Base-by-base conservation (phyloP, 371 early-diverging fungal species). In the Apophysomyces ossiformis region DNA sequence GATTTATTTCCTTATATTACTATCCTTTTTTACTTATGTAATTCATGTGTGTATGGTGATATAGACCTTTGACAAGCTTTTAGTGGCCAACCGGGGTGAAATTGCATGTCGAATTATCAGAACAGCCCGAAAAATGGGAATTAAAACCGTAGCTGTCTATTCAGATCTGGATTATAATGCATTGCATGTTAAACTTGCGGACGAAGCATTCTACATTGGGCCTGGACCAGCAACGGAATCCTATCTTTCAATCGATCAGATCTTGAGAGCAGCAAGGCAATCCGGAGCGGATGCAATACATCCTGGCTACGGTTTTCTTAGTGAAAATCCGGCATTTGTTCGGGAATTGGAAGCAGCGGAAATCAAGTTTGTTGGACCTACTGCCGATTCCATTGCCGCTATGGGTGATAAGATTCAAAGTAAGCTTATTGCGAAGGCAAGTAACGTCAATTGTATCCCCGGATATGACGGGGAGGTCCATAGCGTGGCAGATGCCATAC, bases 391-490 rank as follows among this genome's bases (percentile, higher is more conserved):
- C 5, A 96, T 97, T 79, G 88, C 88, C 6, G 89, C 89, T 44
- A 96, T 97, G 90, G 98, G 98, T 41, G 96, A 96, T 79, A 96
- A 97, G 84, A 93, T 95, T 65, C 83, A 87, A 37, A 74, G 78
- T 64, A 93, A 91, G 70, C 75, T 84, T 26, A 82, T 90, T 45
- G 92, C 93, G 15, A 79, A 81, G 59, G 81, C 85, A 13, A 91
- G 92, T 57, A 84, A 84, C 0, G 93, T 94, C 54, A 64, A 81
- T 46, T 75, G 72, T 61, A 87, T 90, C 21, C 91, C 91, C 4
- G 90, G 91, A 6, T 91, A 77, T 69, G 83, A 90, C 68, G 90
- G 90, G 6, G 86, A 80, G 36, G 82, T 88, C 15, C 73, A 82
- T 16, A 65, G 63, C 12, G 63, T 78, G 1, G 73, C 80, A 18